Evolutionary conservation across 139 green algal species (phyloP), one percentile per base, ranked within the genome.

Genomic region (Volvox reticuliferus): DNA sequence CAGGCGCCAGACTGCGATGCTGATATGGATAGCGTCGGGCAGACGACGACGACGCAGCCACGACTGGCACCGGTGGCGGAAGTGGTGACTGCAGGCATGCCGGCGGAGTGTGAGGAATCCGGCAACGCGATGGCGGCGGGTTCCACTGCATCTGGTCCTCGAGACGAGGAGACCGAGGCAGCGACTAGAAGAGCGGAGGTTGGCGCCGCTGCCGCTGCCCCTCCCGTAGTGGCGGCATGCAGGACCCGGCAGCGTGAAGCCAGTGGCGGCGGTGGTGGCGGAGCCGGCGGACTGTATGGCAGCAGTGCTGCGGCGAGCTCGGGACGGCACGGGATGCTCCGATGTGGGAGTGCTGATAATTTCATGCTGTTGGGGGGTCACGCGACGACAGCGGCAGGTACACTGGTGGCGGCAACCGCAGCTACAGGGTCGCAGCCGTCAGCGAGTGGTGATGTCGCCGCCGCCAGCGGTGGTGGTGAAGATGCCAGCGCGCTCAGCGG

Each of bases 341-440:
- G 86, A 1, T 90, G 86, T 44, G 86, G 73, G 73, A 91, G 87
- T 62, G 67, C 69, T 0, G 79, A 90, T 26, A 90, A 90, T 75
- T 90, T 90, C 50, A 44, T 67, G 30, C 44, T 90, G 21, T 75
- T 90, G n/a, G 32, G 3, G n/a, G n/a, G 17, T 12, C 36, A 75
- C 80, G 50, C 81, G 61, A 21, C 86, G 89, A 33, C n/a, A 73
- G 76, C 88, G 77, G 88, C 92, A 94, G 79, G 76, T 80, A 55
- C 28, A 12, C 68, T 76, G 32, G 78, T 30, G 80, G 26, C 80
- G 80, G 75, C 32, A 35, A 55, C 32, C 44, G 80, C 80, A n/a
- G 12, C 80, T 55, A 61, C 80, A 50, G 55, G 50, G 26, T 86
- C 26, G 71, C 71, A 79, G 71, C 71, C 71, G 26, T 30, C 75